A percentile compares a stretch with the other conserved stretches of the same genome.
Conservation (phyloP, 805 yeast genomes). For the Zygosaccharomyces siamensis region DNA sequence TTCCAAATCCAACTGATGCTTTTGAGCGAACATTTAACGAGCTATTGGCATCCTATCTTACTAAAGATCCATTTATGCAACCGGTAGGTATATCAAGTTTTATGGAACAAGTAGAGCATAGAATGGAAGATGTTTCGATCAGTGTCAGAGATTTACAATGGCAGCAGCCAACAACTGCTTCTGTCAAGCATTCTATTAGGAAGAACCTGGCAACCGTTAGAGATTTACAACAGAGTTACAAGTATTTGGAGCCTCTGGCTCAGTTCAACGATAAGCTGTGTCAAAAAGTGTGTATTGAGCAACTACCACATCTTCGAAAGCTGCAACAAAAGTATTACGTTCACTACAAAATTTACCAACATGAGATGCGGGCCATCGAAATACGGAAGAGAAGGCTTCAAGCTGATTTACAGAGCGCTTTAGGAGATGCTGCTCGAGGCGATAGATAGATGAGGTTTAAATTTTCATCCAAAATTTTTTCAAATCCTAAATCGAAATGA, state of each 20-base stretch:
- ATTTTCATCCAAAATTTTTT: background rate
- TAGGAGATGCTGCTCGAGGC: background rate
- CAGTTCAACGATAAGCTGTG: slow-evolving; percentile 13
- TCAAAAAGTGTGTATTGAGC: slow-evolving; percentile 10
- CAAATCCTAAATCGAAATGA: background rate
- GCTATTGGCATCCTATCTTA: slow-evolving; percentile 14
- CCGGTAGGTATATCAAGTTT: slow-evolving; percentile 1
- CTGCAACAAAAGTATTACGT: slow-evolving; percentile 23
- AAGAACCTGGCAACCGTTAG: slow-evolving; percentile 1
- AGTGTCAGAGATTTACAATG: background rate
- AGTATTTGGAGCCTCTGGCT: slow-evolving; percentile 17
- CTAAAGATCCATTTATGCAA: slow-evolving; percentile 8
- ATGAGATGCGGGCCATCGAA: slow-evolving; percentile 17
- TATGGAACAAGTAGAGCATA: slow-evolving; percentile 7
- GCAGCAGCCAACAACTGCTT: slow-evolving; percentile 3
- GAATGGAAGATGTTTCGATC: slow-evolving; percentile 2
- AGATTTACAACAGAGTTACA: slow-evolving; percentile 10
- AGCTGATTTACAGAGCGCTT: slow-evolving; percentile 4
- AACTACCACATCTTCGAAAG: slow-evolving; percentile 17
- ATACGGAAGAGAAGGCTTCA: slow-evolving; percentile 9
- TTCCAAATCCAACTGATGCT: slow-evolving; percentile 14
- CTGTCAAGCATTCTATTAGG: slow-evolving; percentile 8
- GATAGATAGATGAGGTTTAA: background rate
- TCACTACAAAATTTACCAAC: slow-evolving; percentile 16
- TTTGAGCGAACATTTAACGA: slow-evolving; percentile 25